Evolutionary conservation across 2,329 filamentous ascomycete species (phyloP).

Genomic region (Cladosporium cucumerinum): DNA sequence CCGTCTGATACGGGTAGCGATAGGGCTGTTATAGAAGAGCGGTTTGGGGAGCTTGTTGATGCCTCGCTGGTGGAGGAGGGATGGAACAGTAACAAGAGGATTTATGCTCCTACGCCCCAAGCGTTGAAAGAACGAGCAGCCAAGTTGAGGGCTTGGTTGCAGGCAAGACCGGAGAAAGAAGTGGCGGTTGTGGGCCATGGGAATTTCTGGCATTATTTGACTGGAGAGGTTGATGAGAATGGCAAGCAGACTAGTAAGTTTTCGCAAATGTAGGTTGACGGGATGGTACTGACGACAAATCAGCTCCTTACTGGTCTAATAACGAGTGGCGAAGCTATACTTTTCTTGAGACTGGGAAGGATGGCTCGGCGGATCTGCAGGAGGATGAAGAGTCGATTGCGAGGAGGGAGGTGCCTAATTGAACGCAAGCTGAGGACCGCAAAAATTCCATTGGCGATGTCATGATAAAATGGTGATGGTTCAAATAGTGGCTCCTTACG

Average conservation of each 20-base stretch:
- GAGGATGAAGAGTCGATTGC: slow-evolving; percentile 18
- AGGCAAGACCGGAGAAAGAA: slow-evolving; percentile 20
- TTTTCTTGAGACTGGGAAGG: slow-evolving; percentile 16
- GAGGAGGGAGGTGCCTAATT: slow-evolving; percentile 3
- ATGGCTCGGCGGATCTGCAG: slow-evolving; percentile 15
- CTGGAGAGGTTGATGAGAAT: slow-evolving; percentile 21
- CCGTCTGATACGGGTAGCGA: slow-evolving; percentile 24
- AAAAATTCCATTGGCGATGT: neutral
- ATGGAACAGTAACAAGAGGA: slow-evolving; percentile 21
- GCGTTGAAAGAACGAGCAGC: slow-evolving; percentile 18
- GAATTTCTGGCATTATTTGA: slow-evolving; percentile 22
- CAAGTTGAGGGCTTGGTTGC: slow-evolving; percentile 17
- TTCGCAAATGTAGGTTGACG: neutral
- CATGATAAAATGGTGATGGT: neutral
- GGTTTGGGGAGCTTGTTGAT: slow-evolving; percentile 20
- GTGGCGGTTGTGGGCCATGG: slow-evolving; percentile 25
- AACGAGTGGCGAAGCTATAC: slow-evolving; percentile 23
- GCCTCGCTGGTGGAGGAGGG: slow-evolving; percentile 1
- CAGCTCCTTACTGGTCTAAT: slow-evolving; percentile 21
- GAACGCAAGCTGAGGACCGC: neutral
- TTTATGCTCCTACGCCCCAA: slow-evolving; percentile 12
- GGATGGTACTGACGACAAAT: neutral
- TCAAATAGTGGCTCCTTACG: neutral
- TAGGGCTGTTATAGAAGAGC: slow-evolving; percentile 1
- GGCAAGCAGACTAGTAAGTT: slow-evolving; percentile 14